Evolutionary conservation across 345 rosid species (phyloP).

Genomic region (Heritiera littoralis): DNA sequence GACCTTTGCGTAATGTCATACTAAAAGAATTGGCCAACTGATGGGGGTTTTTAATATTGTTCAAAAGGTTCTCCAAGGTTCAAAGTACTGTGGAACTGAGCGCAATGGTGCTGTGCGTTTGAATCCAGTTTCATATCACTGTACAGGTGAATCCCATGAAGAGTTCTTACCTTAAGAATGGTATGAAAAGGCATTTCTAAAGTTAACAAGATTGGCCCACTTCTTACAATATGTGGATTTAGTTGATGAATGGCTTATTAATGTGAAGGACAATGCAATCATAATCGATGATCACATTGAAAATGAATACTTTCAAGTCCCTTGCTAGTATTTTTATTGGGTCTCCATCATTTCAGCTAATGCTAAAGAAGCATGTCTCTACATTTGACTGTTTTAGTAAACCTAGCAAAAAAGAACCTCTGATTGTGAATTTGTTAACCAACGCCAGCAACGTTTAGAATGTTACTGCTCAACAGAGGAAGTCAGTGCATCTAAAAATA

Average conservation of each 20-base stretch:
- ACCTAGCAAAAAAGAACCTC: constrained; percentile 52
- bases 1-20: not conserved
- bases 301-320: constrained; percentile 60
- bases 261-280: constrained; percentile 41
- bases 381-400: constrained; percentile 38
- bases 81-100: constrained; percentile 12
- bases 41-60: not conserved
- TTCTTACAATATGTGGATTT: constrained; percentile 49
- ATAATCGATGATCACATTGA: constrained; percentile 42
- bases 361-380: constrained; percentile 31
- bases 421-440: constrained; percentile 58
- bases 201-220: constrained; percentile 45
- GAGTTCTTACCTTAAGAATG: constrained; percentile 42
- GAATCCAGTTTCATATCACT: constrained; percentile 35
- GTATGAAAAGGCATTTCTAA: constrained; percentile 51
- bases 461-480: constrained; percentile 71
- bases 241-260: constrained; percentile 54
- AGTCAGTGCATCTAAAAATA: constrained; percentile 52
- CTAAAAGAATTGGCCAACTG: not conserved
- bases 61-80: constrained; percentile 14
- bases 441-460: constrained; percentile 53
- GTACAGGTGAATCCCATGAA: constrained; percentile 34
- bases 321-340: constrained; percentile 65
- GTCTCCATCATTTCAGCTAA: constrained; percentile 55
- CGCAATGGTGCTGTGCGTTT: constrained; percentile 23